phyloP scores from a whole-genome alignment of 257 asterid species.

The Linaria vulgaris region DNA sequence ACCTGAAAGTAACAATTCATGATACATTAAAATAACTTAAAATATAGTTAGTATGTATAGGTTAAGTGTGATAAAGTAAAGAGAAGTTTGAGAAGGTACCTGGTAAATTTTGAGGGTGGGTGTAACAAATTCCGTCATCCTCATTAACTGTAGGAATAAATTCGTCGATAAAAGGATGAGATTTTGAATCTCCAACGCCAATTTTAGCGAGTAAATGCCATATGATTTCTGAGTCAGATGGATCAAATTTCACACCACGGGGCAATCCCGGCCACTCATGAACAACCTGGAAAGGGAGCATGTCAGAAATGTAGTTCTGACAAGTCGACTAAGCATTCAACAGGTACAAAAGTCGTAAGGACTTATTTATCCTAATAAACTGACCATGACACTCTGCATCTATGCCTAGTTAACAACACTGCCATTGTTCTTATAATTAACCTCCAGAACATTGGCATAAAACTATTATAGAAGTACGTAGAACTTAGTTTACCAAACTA shows the following conservation, averaged over 20 bases:
- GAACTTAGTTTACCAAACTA: too few species aligned
- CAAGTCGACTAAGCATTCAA: too few species aligned
- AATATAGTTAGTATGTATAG: not conserved
- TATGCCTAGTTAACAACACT: too few species aligned
- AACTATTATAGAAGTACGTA: too few species aligned
- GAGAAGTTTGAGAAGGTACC: conserved; percentile 39
- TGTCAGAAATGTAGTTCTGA: too few species aligned
- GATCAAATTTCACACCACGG: conserved; percentile 93
- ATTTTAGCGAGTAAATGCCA: conserved; percentile 84
- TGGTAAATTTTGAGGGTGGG: conserved; percentile 92
- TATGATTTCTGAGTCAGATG: conserved; percentile 82
- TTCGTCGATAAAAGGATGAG: conserved; percentile 84
- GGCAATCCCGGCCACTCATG: conserved; percentile 98
- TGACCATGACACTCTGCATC: too few species aligned
- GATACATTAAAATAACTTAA: not conserved
- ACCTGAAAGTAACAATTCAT: conserved; percentile 43
- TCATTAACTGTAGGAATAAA: conserved; percentile 79
- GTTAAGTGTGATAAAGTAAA: not conserved
- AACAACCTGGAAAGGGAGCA: conserved; percentile 46
- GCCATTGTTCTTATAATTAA: too few species aligned
- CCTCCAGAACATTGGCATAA: too few species aligned
- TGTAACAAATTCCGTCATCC: conserved; percentile 93
- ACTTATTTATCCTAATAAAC: too few species aligned
- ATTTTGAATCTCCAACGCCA: conserved; percentile 42
- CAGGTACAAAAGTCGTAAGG: too few species aligned